Percentiles rank a stretch among this genome's conserved stretches.
These are phyloP conservation scores for Carnegiea gigantea DNA, from an alignment of 179 eudicot genomes.

Conservation along the genomic window DNA sequence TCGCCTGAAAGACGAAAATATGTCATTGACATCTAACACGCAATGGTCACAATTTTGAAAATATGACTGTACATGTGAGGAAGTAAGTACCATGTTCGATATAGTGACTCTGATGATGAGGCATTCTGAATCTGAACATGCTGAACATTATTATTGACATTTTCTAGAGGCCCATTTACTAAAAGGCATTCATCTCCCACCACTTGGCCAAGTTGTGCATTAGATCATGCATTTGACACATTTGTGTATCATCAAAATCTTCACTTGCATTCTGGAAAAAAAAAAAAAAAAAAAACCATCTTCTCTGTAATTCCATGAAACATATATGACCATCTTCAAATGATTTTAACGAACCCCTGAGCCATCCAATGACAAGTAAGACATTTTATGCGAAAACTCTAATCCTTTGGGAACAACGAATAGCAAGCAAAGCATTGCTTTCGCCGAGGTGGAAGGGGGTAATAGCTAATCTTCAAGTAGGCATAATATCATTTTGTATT, in stretches of 20 bases:
- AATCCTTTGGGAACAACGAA: background rate
- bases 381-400: background rate
- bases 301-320: background rate
- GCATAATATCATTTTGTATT: background rate
- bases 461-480: background rate
- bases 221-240: background rate
- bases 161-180: background rate
- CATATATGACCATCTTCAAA: background rate
- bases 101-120: background rate
- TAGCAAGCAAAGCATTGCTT: background rate
- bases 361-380: background rate
- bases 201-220: slow-evolving; percentile 10
- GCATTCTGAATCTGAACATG: background rate
- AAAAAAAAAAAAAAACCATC: background rate
- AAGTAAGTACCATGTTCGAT: background rate
- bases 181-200: background rate
- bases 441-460: background rate
- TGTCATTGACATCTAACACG: no score
- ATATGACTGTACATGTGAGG: background rate
- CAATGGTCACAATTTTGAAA: background rate
- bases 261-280: background rate
- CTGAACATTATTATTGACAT: background rate
- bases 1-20: background rate
- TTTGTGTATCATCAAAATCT: background rate
- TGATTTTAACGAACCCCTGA: background rate